Base-by-base conservation (phyloP, 495 filamentous ascomycete genomes). In the Apiosordaria backusii region DNA sequence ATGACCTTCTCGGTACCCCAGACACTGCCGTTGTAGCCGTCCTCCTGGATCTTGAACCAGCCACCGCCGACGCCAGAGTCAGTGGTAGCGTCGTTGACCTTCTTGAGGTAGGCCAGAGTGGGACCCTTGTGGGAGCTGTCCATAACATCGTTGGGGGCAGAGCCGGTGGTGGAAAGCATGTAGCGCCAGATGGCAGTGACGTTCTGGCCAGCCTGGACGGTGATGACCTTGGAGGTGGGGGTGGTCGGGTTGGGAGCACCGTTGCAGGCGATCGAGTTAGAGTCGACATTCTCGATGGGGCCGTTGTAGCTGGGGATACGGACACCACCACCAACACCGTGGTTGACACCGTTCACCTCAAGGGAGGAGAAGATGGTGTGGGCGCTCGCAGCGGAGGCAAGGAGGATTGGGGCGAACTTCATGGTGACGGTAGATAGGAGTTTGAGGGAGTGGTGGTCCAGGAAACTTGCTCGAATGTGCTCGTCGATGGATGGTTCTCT, bases 211-310 rank as follows among this genome's bases (percentile, higher is more conserved):
- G 71, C 73, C 65, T 75, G 66, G 23, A 75, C 73, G 5, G 71
- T 75, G 69, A 75, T 75, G 64, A 75, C 71, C 67, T 73, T 73
- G 67, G 74, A 75, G 57, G 73, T 69, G 0, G 76, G 68, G 6
- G 74, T 74, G 15, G 80, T 83, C 4, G 84, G 83, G 75, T 86
- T 86, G 40, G 84, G 81, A 9, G 78, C 74, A 21, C 84, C 84
- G 68, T 86, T 86, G 77, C 84, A 86, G 54, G 82, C 82, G 26
- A 86, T 73, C 35, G 80, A 74, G 65, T 78, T 75, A 22, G 81
- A 79, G 15, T 76, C 78, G 25, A 86, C 84, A 61, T 86, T 81
- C 22, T 76, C 80, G 67, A 86, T 85, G 18, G 84, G 84, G 57
- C 83, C 73, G 67, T 75, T 75, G 73, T 74, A 75, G 13, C 64